Percentiles rank a stretch among this genome's conserved stretches.
Evolutionary conservation across 2,329 filamentous ascomycete species (phyloP).

Genomic region (Passalora sequoiae): DNA sequence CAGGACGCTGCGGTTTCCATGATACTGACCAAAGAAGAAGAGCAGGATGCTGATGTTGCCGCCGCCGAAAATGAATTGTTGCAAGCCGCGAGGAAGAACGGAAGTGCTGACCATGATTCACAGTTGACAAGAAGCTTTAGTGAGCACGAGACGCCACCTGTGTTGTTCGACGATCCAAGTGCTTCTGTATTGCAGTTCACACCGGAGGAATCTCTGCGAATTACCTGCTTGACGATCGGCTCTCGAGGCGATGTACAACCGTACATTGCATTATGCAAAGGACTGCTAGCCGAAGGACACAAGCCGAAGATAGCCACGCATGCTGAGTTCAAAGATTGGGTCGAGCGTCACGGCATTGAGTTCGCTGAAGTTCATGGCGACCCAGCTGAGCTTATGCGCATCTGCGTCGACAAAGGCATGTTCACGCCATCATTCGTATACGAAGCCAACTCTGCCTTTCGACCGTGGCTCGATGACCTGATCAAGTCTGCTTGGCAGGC

Average conservation of each 20-base stretch:
- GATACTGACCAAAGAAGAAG: conserved; percentile 61
- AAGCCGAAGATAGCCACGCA: conserved; percentile 85
- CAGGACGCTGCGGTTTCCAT: conserved; percentile 67
- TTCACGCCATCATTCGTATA: conserved; percentile 88
- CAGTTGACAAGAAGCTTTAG: conserved; percentile 28
- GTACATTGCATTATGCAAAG: conserved; percentile 94
- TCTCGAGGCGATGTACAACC: conserved; percentile 95
- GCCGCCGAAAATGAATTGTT: conserved; percentile 74
- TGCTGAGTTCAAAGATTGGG: conserved; percentile 80
- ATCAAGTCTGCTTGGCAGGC: conserved; percentile 75
- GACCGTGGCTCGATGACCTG: conserved; percentile 90
- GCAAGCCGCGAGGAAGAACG: conserved; percentile 61
- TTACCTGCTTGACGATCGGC: conserved; percentile 93
- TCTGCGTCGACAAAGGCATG: conserved; percentile 96
- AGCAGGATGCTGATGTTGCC: conserved; percentile 66
- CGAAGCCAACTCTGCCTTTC: conserved; percentile 81
- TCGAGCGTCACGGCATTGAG: conserved; percentile 87
- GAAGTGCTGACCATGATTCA: conserved; percentile 37
- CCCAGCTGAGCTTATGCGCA: conserved; percentile 86
- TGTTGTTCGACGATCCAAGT: conserved; percentile 82
- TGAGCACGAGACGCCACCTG: conserved; percentile 59
- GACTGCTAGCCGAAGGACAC: conserved; percentile 81
- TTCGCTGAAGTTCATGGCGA: conserved; percentile 86
- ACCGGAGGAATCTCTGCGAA: conserved; percentile 68
- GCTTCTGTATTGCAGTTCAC: conserved; percentile 90